Evolutionary conservation across 75 land plant genomes (phyloP), one percentile per base, ranked within the genome.

Genomic region (Gnetum montanum): DNA sequence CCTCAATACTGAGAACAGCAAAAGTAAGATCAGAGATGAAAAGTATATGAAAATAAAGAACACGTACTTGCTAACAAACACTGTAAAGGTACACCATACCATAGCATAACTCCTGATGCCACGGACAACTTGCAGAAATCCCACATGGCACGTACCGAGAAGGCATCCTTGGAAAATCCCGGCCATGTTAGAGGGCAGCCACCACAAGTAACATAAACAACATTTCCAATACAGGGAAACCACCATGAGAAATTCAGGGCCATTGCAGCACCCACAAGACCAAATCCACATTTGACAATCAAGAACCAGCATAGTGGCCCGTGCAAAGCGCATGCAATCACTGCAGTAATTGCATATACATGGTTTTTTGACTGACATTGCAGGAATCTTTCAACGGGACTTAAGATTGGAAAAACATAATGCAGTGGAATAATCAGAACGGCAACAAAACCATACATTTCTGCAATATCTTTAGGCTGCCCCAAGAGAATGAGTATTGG

Each of bases 81-180:
- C 13, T 41, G 3, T 13, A 41, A 41, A 16, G 0, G 3, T 12
- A 41, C 13, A 41, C 13, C 43, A 13, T 13, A 63, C 67, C 68
- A 74, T 27, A 74, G 10, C 78, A 74, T 74, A 31, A 70, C 15
- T 18, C 67, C 59, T 16, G 78, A 70, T 1, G 78, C 75, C 4
- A 65, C 28, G 0, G 78, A 74, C 12, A 74, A 68, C 59, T 64
- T 74, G 12, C 64, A 22, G 29, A 64, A 70, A 1, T 13, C n/a
- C 18, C 26, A 29, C 13, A 70, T 16, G 36, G 59, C 78, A 25
- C 46, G 6, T n/a, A n/a, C n/a, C 46, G 58, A 61, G 27, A 70
- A 60, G 0, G 78, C 75, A 12, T 74, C 69, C 31, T 48, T 16
- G 10, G 78, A 64, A 31, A 70, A 62, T 22, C 41, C 18, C 23